Percentiles rank a stretch among this genome's conserved stretches.
Evolutionary conservation across 2,329 filamentous ascomycete species (phyloP).

Genomic region (Tolypocladium album): DNA sequence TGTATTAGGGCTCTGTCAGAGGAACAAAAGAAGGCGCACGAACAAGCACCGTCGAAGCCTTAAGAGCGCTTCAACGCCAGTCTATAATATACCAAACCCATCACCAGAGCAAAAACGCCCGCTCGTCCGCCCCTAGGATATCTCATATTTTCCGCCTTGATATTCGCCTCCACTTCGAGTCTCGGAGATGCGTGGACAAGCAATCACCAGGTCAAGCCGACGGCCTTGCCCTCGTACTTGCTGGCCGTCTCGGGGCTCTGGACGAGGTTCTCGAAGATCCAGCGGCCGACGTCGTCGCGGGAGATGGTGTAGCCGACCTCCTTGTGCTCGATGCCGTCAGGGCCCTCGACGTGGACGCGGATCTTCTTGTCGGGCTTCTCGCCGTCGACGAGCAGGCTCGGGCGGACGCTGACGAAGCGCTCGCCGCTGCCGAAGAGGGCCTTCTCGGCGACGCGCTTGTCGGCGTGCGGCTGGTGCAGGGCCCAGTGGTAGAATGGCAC

Average conservation of each 20-base stretch:
- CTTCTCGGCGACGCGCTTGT: conserved; percentile 37
- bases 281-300: conserved; percentile 29
- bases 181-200: background rate
- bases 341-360: conserved; percentile 21
- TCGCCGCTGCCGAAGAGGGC: conserved; percentile 16
- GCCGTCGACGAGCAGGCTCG: conserved; percentile 22
- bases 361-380: conserved; percentile 11
- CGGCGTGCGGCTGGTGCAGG: conserved; percentile 30
- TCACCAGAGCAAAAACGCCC: conserved; percentile 12
- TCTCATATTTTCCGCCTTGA: background rate
- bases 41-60: background rate
- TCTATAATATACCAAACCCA: background rate
- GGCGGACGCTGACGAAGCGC: conserved; percentile 25
- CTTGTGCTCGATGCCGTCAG: conserved; percentile 18
- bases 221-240: conserved; percentile 17
- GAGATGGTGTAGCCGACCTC: conserved; percentile 30
- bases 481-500: conserved; percentile 31
- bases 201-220: conserved; percentile 17
- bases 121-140: conserved; percentile 9
- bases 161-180: background rate
- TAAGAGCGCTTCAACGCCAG: background rate
- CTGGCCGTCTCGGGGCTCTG: conserved; percentile 2
- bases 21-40: background rate
- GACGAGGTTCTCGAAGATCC: conserved; percentile 27
- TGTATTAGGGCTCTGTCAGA: background rate